Evolutionary conservation across 163 green algal species (phyloP), one percentile per base, ranked within the genome.

Genomic region (Scenedesmus sp.): DNA sequence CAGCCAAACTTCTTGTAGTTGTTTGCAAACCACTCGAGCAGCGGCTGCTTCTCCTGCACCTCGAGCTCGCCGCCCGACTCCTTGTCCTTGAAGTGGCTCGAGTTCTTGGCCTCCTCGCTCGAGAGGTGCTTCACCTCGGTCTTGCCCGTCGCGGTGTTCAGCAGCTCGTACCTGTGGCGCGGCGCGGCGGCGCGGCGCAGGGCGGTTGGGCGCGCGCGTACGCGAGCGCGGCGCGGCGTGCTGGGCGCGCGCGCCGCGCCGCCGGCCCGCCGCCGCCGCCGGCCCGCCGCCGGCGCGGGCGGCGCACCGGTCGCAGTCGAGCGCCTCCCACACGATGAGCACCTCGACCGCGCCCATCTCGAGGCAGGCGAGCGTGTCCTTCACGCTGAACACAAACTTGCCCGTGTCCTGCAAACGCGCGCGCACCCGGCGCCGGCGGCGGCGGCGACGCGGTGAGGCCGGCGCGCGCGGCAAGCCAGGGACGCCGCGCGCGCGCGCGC

Each of bases 1-100:
- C 96, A 99, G 7, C 96, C 96, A 84, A 99, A 99, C 83, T 98
- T 97, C 81, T 98, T 98, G 92, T 99, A 99, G 84, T 94, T 95
- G 72, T 98, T 93, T 20, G 96, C 96, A 20, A 99, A 87, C 96
- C 96, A 99, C 88, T 99, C 96, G 6, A 99, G 83, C 78, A 99
- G 78, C 28, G 94, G 86, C 80, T 91, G 86, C 81, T 96, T 98
- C 67, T 98, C 93, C 29, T 94, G 83, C n/a, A 97, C 91, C 84
- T 99, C 96, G 74, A 99, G 87, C 67, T 98, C 91, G 7, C 71
- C 84, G 1, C 91, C 91, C 4, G 83, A 92, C 70, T 96, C 93
- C 75, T 94, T 93, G 87, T 99, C 96, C 80, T 94, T 90, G 82
- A 98, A 98, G 85, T 98, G 73, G 11, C 75, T 71, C 17, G 85